Base-by-base conservation (phyloP, 1,284 basidiomycete genomes). In the Sparassis latifolia region DNA sequence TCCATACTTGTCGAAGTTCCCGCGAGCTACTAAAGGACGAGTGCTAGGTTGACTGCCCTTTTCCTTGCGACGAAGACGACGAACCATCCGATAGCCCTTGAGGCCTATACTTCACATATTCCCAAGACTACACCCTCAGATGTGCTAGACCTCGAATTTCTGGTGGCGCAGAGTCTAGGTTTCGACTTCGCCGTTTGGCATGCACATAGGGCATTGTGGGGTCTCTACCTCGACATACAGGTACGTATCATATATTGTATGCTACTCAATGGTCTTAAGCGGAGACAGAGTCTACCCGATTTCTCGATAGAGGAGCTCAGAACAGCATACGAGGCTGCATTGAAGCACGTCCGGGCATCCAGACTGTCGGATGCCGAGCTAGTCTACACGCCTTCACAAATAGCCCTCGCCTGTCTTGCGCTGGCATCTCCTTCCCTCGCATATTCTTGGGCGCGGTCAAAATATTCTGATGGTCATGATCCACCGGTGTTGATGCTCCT, bases 41-140 rank as follows among this genome's bases (percentile, higher is more conserved):
- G 42, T 28, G 7, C 6, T 61, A 98, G 95, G 93, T 77, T 97
- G 47, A 98, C 96, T 2, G 86, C 93, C 33, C 75, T 99, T 37
- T 99, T 97, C 63, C 80, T 99, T 47, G 94, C 96, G 0, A 89
- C 93, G 20, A 99, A 99, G 73, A 97, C 97, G 10, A 96, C 93
- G 35, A 98, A 99, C 64, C 84, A 90, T 59, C 87, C 91, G 1
- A 87, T 98, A 47, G 84, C 92, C 2, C 75, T 98, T 50, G 88
- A 94, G 55, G 69, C 77, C 1, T 99, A 97, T 67, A 86, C 90
- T 0, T 73, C 80, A 0, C 79, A 82, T 54, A 90, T 97, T 49
- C 85, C 89, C 0, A 88, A 86, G 55, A 90, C 92, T 2, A 72
- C 78, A 3, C 79, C 86, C 3, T 78, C 80, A 7, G 92, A 95